phyloP scores from a whole-genome alignment of 148 eudicot genomes.

The Suaeda aralocaspica region DNA sequence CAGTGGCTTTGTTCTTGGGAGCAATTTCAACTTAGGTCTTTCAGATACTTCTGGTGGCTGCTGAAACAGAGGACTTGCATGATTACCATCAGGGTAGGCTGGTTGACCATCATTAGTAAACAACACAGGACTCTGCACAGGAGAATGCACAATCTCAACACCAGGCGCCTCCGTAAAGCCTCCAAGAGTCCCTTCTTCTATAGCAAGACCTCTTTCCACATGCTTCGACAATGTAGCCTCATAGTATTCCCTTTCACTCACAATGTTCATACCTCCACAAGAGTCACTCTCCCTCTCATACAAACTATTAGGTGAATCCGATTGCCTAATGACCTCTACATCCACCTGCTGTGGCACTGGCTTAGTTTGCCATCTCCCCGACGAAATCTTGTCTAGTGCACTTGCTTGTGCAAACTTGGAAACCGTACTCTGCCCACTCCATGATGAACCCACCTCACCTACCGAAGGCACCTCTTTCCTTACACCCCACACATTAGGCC shows the following conservation, averaged over 20 bases:
- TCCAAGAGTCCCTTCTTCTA: conserved; percentile 38
- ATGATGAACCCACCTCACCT: conserved; percentile 36
- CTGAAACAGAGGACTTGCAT: conserved; percentile 33
- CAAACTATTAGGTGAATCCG: conserved; percentile 37
- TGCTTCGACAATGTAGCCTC: conserved; percentile 39
- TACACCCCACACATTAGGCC: conserved; percentile 70
- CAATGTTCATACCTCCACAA: conserved; percentile 25
- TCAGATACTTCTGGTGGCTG: conserved; percentile 42
- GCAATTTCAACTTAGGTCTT: conserved; percentile 70
- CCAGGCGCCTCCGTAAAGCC: conserved; percentile 37
- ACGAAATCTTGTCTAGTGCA: conserved; percentile 85
- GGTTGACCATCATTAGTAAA: conserved; percentile 39
- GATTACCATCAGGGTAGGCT: conserved; percentile 30
- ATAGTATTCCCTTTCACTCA: conserved; percentile 33
- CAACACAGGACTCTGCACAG: conserved; percentile 31
- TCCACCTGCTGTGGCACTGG: conserved; percentile 45
- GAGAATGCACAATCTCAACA: conserved; percentile 42
- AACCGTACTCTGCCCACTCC: conserved; percentile 54
- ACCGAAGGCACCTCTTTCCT: conserved; percentile 47
- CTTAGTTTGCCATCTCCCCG: conserved; percentile 91
- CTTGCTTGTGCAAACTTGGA: conserved; percentile 84
- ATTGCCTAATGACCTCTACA: conserved; percentile 50
- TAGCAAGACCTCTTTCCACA: conserved; percentile 40
- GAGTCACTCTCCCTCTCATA: conserved; percentile 29
- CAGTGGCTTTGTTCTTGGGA: conserved; percentile 73